Evolutionary conservation across 306 rosid genomes (phyloP).

Genomic region (apple (Malus domestica)): DNA sequence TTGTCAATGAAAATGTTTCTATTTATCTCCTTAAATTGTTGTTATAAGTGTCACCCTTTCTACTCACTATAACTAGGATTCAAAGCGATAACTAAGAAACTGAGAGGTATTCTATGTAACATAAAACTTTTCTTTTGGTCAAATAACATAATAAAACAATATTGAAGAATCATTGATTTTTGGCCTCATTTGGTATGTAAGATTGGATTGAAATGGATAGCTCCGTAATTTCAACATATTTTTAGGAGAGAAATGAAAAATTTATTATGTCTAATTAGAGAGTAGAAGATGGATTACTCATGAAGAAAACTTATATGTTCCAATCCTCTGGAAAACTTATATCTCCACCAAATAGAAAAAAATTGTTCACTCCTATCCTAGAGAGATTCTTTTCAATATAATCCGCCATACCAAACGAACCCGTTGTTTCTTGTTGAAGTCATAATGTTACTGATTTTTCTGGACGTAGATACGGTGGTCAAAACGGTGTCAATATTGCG

Average conservation of each 20-base stretch:
- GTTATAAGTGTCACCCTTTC: neutral
- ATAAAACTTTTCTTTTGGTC: neutral
- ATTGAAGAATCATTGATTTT: no score
- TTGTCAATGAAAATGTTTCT: neutral
- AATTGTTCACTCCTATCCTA: no score
- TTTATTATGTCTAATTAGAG: no score
- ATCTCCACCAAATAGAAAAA: neutral
- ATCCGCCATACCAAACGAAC: neutral
- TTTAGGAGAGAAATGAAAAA: neutral
- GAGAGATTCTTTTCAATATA: no score
- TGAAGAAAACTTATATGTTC: neutral
- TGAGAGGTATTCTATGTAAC: neutral
- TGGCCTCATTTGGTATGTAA: no score
- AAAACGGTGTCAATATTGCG: neutral
- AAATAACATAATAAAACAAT: no score
- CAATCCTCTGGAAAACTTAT: no score
- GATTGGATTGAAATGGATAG: neutral
- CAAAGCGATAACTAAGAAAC: neutral
- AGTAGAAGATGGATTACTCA: no score
- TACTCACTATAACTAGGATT: no score
- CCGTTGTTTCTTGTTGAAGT: neutral
- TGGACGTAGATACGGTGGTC: neutral
- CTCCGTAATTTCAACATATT: no score
- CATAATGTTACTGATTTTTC: neutral
- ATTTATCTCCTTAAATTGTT: neutral